Evolutionary conservation across 1,139 yeast genomes (phyloP), one percentile per base, ranked within the genome.

Genomic region (Starmera stellimalicola): DNA sequence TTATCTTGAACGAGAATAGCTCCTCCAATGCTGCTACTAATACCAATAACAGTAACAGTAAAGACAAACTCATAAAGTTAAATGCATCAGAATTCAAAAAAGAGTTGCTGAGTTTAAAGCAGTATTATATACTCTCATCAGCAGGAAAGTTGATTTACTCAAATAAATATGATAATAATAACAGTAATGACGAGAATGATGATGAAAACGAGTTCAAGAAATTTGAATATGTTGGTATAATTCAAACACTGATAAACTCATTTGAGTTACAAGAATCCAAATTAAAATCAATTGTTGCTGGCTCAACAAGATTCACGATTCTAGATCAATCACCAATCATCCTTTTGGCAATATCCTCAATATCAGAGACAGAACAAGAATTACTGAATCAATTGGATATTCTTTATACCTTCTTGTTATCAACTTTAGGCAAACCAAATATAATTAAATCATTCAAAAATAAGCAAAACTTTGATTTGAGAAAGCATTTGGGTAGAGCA

Each of bases 121-220:
- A 82, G 36, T 85, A 82, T 47, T 76, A 87, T 43, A 74, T 91
- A 6, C 63, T 91, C n/a, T 85, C 95, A 0, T 62, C 78, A 3
- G 95, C 97, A 0, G 98, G 98, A 0, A 91, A 91, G 54, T 96
- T 95, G 2, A 82, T 91, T 7, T 91, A 80, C 55, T n/a, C 25
- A 6, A 22, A 22, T 8, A 73, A 94, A 2, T 65, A 81, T 65
- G 70, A 78, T 50, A 95, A 95, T 3, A 35, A 36, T n/a, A 28
- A 30, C 5, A 34, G 28, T 3, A 31, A 34, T 19, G 36, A 32
- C 15, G 37, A 36, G 3, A n/a, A n/a, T n/a, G n/a, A n/a, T n/a
- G 14, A 22, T 6, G 14, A n/a, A 5, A 37, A 31, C 6, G 60
- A 75, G 1, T 94, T 85, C 40, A 78, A 74, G 32, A 58, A 77